These are phyloP conservation scores for Xylaria telfairii DNA, from an alignment of 495 filamentous ascomycete species.

Conservation along the genomic window DNA sequence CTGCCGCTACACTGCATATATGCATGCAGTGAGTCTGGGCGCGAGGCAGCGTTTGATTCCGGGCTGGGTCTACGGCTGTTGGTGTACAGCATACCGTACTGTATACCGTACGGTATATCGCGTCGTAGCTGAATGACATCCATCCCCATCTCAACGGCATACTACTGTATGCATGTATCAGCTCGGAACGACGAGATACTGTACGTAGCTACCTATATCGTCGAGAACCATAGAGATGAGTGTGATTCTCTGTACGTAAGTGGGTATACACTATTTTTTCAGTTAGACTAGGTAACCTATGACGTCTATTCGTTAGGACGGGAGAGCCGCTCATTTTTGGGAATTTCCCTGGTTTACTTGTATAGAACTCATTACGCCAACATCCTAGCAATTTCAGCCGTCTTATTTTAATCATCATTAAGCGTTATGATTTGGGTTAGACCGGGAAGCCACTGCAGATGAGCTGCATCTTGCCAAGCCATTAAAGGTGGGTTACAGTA, in stretches of 20 bases:
- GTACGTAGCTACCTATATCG: background rate
- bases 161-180: background rate
- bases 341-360: conserved; percentile 9
- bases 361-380: background rate
- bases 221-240: background rate
- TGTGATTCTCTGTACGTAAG: no score
- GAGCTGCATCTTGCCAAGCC: conserved; percentile 23
- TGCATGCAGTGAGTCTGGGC: background rate
- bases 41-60: conserved; percentile 1
- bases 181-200: background rate
- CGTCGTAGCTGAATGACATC: background rate
- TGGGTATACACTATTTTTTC: no score
- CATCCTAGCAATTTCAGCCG: conserved; percentile 15
- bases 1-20: conserved; percentile 4
- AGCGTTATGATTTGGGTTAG: conserved; percentile 18
- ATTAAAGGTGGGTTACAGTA: background rate
- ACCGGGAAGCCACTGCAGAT: conserved; percentile 17
- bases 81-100: no score
- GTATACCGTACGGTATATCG: background rate
- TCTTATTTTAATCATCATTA: conserved; percentile 26
- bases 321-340: conserved; percentile 6
- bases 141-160: background rate
- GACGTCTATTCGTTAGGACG: background rate
- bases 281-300: background rate
- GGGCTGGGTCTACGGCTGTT: background rate